phyloP scores from a whole-genome alignment of 371 early-diverging fungal species.

The Umbelopsis sp. region DNA sequence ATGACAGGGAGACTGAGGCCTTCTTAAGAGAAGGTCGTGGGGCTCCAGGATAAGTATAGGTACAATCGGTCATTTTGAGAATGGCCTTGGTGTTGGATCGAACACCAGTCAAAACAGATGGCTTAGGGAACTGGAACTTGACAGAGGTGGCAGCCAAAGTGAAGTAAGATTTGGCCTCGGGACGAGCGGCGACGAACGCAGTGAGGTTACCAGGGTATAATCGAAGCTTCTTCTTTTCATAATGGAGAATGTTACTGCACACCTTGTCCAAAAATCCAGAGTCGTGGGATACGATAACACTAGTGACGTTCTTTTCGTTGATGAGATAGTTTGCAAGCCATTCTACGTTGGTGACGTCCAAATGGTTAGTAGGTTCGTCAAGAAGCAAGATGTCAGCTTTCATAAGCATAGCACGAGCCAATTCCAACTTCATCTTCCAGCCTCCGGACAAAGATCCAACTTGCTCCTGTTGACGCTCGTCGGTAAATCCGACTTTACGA shows the following conservation, averaged over 20 bases:
- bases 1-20: slow-evolving; percentile 65
- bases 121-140: slow-evolving; percentile 78
- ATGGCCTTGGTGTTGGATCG: slow-evolving; percentile 79
- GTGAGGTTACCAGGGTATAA: slow-evolving; percentile 72
- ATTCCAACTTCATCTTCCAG: slow-evolving; percentile 88
- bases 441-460: slow-evolving; percentile 82
- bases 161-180: slow-evolving; percentile 72
- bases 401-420: slow-evolving; percentile 81
- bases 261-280: slow-evolving; percentile 92
- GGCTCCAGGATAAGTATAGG: slow-evolving; percentile 71
- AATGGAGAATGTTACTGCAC: slow-evolving; percentile 82
- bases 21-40: slow-evolving; percentile 63
- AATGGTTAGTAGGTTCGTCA: slow-evolving; percentile 98
- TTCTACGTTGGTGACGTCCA: slow-evolving; percentile 94
- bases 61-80: slow-evolving; percentile 69
- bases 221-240: slow-evolving; percentile 72
- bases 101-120: slow-evolving; percentile 74
- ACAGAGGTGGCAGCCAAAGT: slow-evolving; percentile 68
- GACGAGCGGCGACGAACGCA: slow-evolving; percentile 60
- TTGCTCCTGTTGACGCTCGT: slow-evolving; percentile 56
- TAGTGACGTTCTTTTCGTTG: slow-evolving; percentile 91
- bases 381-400: slow-evolving; percentile 93
- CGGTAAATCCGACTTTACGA: slow-evolving; percentile 66
- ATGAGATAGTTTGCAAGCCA: slow-evolving; percentile 94
- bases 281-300: slow-evolving; percentile 99